These are phyloP conservation scores for Trichoderma sp. DNA, from an alignment of 2,329 filamentous ascomycete genomes.

Conservation along the genomic window DNA sequence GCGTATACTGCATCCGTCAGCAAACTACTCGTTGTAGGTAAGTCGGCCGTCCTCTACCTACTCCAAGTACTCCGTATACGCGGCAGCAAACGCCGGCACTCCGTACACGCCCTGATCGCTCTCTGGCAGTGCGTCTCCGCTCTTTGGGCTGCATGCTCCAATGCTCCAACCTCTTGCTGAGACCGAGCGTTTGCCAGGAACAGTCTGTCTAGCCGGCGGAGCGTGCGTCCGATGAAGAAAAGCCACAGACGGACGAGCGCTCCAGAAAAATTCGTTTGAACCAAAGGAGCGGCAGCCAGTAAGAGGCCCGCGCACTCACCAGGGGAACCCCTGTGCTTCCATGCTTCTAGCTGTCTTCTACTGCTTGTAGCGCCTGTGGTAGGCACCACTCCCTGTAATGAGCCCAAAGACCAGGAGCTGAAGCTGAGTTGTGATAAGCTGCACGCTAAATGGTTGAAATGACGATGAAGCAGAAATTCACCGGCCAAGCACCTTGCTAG, in stretches of 20 bases:
- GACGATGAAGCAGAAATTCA: background rate
- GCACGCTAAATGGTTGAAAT: slow-evolving; percentile 14
- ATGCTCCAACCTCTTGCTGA: slow-evolving; percentile 1
- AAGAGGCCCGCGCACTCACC: background rate
- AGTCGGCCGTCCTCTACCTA: background rate
- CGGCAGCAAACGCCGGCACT: background rate
- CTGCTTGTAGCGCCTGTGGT: background rate
- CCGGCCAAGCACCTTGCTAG: background rate
- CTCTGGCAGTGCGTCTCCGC: slow-evolving; percentile 23
- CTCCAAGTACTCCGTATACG: background rate
- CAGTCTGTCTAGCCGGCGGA: slow-evolving; percentile 18
- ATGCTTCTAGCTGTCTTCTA: slow-evolving; percentile 25
- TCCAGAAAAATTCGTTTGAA: slow-evolving; percentile 21
- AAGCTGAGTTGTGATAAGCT: slow-evolving; percentile 22
- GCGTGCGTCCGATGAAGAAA: slow-evolving; percentile 24
- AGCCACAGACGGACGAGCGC: slow-evolving; percentile 1
- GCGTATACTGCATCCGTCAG: background rate
- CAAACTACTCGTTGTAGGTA: background rate
- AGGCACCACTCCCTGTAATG: slow-evolving; percentile 6
- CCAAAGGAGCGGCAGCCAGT: slow-evolving; percentile 20
- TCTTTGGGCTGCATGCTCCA: slow-evolving; percentile 26
- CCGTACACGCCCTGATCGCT: background rate
- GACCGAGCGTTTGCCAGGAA: slow-evolving; percentile 15
- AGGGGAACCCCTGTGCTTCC: slow-evolving; percentile 19
- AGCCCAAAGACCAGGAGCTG: background rate